Conservation (phyloP, 768 basidiomycete species). For the Heimioporus sp. region DNA sequence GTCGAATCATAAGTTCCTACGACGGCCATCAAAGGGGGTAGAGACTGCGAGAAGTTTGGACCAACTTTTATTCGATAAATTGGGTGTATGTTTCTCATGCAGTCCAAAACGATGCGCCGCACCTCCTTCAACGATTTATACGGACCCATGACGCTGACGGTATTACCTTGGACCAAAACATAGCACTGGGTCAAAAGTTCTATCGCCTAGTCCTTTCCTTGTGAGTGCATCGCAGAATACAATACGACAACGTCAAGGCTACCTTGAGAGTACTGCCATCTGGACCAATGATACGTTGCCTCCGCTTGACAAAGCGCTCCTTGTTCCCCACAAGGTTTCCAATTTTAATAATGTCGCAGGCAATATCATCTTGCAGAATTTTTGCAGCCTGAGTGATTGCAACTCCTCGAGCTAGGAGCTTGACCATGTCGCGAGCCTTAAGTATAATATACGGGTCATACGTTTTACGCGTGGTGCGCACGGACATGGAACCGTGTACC, state of each 20-base stretch:
- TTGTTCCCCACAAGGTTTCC: conserved; percentile 93
- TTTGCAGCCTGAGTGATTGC: conserved; percentile 82
- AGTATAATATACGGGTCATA: conserved; percentile 95
- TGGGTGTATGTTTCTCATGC: conserved; percentile 99
- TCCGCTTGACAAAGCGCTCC: conserved; percentile 92
- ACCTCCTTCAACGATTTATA: conserved; percentile 96
- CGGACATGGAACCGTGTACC: conserved; percentile 96
- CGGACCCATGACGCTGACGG: conserved; percentile 97
- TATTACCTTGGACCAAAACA: conserved; percentile 96
- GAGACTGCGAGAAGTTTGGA: background rate
- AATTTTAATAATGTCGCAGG: conserved; percentile 98
- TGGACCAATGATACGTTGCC: conserved; percentile 96
- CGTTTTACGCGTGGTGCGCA: conserved; percentile 94
- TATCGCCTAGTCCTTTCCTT: conserved; percentile 67
- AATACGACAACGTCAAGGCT: background rate
- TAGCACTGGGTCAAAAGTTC: conserved; percentile 96
- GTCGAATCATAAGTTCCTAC: conserved; percentile 97
- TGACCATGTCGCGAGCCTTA: conserved; percentile 94
- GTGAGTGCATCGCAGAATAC: background rate
- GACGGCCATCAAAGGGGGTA: background rate
- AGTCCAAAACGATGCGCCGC: conserved; percentile 92
- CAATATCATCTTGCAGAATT: conserved; percentile 83
- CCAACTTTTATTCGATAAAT: conserved; percentile 96
- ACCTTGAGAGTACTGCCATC: conserved; percentile 98
- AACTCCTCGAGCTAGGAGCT: conserved; percentile 91